phyloP scores from a whole-genome alignment of 495 filamentous ascomycete species.

The Parachaetomium inaequale region DNA sequence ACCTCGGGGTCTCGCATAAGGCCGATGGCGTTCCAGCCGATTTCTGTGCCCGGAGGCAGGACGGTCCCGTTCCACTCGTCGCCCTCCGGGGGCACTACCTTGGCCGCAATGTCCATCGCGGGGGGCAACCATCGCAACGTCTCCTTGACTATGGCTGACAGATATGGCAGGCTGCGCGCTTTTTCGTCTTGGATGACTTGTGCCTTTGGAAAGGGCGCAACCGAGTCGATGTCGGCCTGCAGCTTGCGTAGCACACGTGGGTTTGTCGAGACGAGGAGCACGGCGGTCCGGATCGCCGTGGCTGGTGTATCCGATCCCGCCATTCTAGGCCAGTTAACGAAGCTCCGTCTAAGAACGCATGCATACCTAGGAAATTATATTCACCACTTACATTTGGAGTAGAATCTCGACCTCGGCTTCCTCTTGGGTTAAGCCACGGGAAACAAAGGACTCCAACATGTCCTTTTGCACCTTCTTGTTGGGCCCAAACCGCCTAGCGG shows the following conservation, averaged over 20 bases:
- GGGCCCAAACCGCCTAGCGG: slow-evolving; percentile 28
- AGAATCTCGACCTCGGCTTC: slow-evolving; percentile 38
- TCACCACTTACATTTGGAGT: slow-evolving; percentile 32
- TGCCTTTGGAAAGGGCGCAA: slow-evolving; percentile 16
- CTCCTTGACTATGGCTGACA: slow-evolving; percentile 45
- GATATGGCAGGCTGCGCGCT: slow-evolving; percentile 42
- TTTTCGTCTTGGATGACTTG: slow-evolving; percentile 36
- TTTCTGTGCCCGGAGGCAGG: slow-evolving; percentile 44
- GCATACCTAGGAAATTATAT: neutral
- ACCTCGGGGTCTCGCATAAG: slow-evolving; percentile 21
- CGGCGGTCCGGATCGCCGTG: slow-evolving; percentile 53
- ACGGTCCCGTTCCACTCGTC: slow-evolving; percentile 36
- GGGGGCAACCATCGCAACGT: slow-evolving; percentile 34
- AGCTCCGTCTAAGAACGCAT: too few relatives aligned
- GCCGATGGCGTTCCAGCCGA: slow-evolving; percentile 29
- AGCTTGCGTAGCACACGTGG: slow-evolving; percentile 48
- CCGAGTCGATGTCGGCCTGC: slow-evolving; percentile 50
- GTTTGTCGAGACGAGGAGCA: slow-evolving; percentile 40
- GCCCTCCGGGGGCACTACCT: neutral
- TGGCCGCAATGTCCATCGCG: neutral
- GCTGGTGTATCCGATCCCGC: slow-evolving; percentile 57
- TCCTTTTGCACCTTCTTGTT: slow-evolving; percentile 26
- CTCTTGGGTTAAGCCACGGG: slow-evolving; percentile 36
- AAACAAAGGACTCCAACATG: slow-evolving; percentile 42
- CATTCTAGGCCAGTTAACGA: too few relatives aligned